A percentile compares a stretch with the other conserved stretches of the same genome.
Conservation (phyloP, 2,329 filamentous ascomycete genomes). For the Apiospora hydei region DNA sequence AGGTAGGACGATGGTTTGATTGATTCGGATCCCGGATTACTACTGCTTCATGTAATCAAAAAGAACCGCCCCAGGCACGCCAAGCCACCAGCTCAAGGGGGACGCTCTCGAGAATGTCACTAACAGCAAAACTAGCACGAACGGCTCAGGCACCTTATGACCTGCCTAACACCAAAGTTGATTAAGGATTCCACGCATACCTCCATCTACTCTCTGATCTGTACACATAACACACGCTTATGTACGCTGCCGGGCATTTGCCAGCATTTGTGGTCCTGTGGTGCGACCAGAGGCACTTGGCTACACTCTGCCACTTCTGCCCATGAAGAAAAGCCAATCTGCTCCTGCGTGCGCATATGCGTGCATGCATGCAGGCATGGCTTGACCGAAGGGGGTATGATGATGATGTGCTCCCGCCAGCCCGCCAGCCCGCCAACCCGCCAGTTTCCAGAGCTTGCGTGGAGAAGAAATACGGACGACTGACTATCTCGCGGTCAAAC, state of each 20-base stretch:
- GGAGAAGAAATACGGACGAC: neutral
- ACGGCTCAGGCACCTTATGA: conserved; percentile 4
- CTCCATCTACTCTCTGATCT: neutral
- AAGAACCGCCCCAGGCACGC: neutral
- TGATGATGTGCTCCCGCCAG: neutral
- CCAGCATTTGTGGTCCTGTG: conserved; percentile 15
- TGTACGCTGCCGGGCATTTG: conserved; percentile 22
- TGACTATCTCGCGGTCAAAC: conserved; percentile 7
- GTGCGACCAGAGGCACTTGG: conserved; percentile 5
- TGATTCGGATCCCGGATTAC: neutral
- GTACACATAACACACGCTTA: conserved; percentile 18
- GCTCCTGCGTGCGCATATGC: conserved; percentile 12
- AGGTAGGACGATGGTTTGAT: neutral
- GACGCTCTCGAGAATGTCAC: neutral
- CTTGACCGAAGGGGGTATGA: conserved; percentile 16
- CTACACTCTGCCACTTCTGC: conserved; percentile 9
- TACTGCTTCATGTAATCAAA: neutral
- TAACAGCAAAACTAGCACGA: neutral
- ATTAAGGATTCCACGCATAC: conserved; percentile 6
- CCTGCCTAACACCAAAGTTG: neutral
- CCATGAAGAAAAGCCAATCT: neutral
- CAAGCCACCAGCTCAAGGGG: neutral
- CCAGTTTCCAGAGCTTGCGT: conserved; percentile 7
- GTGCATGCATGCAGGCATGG: conserved; percentile 6
- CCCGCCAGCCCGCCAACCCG: too few relatives aligned